phyloP scores from a whole-genome alignment of 352 stramenopile species.

The Globisporangium nagaii region DNA sequence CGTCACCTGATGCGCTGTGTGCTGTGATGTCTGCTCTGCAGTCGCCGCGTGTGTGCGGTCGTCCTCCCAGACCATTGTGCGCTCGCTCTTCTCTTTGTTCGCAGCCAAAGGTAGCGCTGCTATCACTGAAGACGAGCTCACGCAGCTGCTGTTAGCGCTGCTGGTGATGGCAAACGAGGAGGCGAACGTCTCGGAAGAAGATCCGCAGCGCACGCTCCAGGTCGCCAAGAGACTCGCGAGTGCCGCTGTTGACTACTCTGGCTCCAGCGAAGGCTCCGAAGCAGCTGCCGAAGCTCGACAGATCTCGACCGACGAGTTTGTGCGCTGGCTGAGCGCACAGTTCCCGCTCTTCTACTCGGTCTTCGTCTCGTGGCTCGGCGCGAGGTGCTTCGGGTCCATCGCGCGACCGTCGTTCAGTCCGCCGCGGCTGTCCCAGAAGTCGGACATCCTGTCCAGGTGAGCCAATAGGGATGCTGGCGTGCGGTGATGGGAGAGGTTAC shows the following conservation, averaged over 20 bases:
- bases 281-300: slow-evolving; percentile 14
- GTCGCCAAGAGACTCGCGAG: slow-evolving; percentile 36
- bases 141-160: slow-evolving; percentile 36
- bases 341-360: slow-evolving; percentile 72
- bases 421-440: slow-evolving; percentile 49
- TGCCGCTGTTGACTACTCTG: slow-evolving; percentile 15
- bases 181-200: slow-evolving; percentile 7
- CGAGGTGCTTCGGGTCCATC: slow-evolving; percentile 42
- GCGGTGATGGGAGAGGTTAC: neutral
- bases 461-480: neutral
- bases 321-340: slow-evolving; percentile 52
- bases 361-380: slow-evolving; percentile 69
- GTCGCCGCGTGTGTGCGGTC: slow-evolving; percentile 59
- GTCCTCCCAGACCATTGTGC: slow-evolving; percentile 54
- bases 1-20: neutral
- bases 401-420: slow-evolving; percentile 44
- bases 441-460: slow-evolving; percentile 68
- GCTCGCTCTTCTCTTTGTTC: slow-evolving; percentile 57
- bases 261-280: neutral
- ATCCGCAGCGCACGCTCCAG: slow-evolving; percentile 21
- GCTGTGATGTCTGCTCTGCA: slow-evolving; percentile 17
- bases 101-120: slow-evolving; percentile 15
- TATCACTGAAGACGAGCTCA: slow-evolving; percentile 37
- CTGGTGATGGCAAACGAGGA: slow-evolving; percentile 50
- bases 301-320: slow-evolving; percentile 52